A percentile compares a stretch with the other conserved stretches of the same genome.
phyloP scores from a whole-genome alignment of 2,329 filamentous ascomycete genomes.

The Fusarium bulbicola region DNA sequence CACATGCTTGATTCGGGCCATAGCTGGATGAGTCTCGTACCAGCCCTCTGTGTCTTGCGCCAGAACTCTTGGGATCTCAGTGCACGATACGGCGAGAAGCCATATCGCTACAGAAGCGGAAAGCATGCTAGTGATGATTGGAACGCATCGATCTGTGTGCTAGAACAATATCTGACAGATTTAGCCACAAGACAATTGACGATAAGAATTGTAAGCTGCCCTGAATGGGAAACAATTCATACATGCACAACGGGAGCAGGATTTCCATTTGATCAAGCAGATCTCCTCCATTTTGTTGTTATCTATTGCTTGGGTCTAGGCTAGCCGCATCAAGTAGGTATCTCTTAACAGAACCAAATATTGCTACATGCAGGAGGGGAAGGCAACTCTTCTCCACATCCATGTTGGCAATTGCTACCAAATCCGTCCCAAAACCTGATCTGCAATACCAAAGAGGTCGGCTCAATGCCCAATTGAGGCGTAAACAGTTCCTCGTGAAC shows the following conservation, averaged over 20 bases:
- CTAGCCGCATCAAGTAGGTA: not conserved
- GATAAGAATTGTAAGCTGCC: fast-evolving
- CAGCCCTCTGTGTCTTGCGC: not conserved
- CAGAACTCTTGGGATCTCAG: fast-evolving
- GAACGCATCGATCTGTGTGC: fast-evolving
- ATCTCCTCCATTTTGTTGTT: fast-evolving
- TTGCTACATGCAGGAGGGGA: not conserved
- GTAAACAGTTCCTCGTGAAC: not conserved
- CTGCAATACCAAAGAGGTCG: fast-evolving
- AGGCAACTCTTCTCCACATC: not conserved
- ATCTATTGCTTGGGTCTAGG: too few species aligned
- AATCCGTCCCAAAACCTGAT: not conserved
- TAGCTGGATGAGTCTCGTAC: not conserved
- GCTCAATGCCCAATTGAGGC: not conserved
- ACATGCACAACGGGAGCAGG: fast-evolving
- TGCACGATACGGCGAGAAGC: not conserved
- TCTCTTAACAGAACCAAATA: not conserved
- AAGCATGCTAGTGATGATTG: fast-evolving
- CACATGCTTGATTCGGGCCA: not conserved
- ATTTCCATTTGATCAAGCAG: fast-evolving
- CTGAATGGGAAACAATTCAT: fast-evolving
- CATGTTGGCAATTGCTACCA: not conserved
- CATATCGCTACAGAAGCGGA: not conserved
- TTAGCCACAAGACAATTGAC: not conserved
- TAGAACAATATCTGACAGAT: fast-evolving